A percentile compares a stretch with the other conserved stretches of the same genome.
These are phyloP conservation scores for Melaleuca quinquenervia DNA, from an alignment of 345 rosid genomes.

Conservation along the genomic window DNA sequence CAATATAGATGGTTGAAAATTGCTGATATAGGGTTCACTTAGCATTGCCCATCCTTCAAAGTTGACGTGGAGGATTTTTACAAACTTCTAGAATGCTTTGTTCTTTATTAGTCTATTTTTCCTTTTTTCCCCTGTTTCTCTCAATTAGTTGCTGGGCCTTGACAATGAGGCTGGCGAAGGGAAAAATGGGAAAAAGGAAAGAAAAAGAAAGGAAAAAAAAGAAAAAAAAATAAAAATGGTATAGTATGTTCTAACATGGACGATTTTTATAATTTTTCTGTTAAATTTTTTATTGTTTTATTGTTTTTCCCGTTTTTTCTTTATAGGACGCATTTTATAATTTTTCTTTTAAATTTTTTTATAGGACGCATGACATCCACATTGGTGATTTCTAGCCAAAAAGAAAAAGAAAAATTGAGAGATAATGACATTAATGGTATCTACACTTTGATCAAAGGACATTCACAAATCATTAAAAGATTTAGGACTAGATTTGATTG, in stretches of 20 bases:
- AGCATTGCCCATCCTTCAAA: neutral
- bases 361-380: fast-evolving
- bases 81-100: neutral
- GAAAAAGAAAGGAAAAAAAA: neutral
- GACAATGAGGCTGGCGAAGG: neutral
- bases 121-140: fast-evolving
- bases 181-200: neutral
- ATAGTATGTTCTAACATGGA: fast-evolving
- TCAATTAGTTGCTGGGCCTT: fast-evolving
- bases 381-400: neutral
- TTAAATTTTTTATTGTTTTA: neutral
- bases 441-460: no score
- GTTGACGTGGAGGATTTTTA: neutral
- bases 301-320: neutral
- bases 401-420: neutral
- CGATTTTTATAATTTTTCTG: neutral
- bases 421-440: no score
- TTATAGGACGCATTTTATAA: fast-evolving
- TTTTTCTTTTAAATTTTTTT: neutral
- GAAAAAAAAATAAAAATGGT: neutral
- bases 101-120: neutral
- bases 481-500: neutral
- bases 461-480: neutral
- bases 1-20: neutral
- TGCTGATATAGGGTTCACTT: neutral